Base-by-base conservation (phyloP, 2,329 filamentous ascomycete species). In the Aspergillus fischeri region DNA sequence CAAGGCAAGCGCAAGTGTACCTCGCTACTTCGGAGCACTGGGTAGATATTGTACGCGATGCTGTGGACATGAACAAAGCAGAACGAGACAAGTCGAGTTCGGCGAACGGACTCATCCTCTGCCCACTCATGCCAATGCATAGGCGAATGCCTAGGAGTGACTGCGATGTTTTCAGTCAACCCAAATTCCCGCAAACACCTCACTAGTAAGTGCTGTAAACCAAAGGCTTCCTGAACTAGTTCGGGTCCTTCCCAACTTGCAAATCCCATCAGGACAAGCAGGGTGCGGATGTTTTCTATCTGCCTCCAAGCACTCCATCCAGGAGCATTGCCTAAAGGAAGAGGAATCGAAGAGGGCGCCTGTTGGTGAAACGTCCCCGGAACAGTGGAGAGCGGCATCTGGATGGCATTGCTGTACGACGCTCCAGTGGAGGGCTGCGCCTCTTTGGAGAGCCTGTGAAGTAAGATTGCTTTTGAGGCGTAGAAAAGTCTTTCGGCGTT, bases 391-490 rank as follows among this genome's bases (percentile, higher is more conserved):
- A 65, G 21, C 5, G 67, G 60, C 10, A 65, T 59, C 50, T 66
- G 54, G 27, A 66, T 64, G n/a, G 32, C 14, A 38, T 60, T 57
- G n/a, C 50, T 53, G n/a, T 59, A 60, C 14, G 54, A 55, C 9
- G 60, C 28, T 32, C 59, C 60, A 1, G 62, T 32, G 5, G 61
- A 51, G 1, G 57, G 49, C n/a, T 59, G 61, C 1, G 65, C 59
- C n/a, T 68, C 63, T 49, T 65, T 62, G 1, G 64, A 63, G 27
- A 71, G 86, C 2, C 85, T 84, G 62, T 89, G 86, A 3, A 89
- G 76, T 9, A 87, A 78, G 52, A 90, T 87, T 83, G 75, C 53
- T 83, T 82, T 65, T 83, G 78, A 52, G 86, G 76, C 9, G 83
- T 86, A 14, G 81, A 87, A 49, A 6, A 73, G 62, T 29, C 63